Percentiles rank a stretch among this genome's conserved stretches.
Evolutionary conservation across 352 stramenopile species (phyloP).

Genomic region (Halophytophthora polymorphica): DNA sequence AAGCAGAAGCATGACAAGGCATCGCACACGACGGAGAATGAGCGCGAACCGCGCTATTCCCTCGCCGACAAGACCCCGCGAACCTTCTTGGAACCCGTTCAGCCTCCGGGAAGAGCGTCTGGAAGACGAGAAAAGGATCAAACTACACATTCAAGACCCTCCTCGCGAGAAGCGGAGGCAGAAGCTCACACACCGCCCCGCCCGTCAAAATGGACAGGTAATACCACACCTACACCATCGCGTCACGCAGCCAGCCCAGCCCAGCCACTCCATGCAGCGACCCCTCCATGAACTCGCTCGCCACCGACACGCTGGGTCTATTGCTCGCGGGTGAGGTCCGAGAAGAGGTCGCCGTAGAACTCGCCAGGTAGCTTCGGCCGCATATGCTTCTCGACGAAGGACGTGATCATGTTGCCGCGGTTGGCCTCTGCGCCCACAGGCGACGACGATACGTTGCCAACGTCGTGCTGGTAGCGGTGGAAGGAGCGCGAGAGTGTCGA

Average conservation of each 20-base stretch:
- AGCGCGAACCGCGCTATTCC: too few relatives aligned
- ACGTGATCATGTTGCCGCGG: slow-evolving; percentile 64
- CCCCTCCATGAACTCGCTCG: too few relatives aligned
- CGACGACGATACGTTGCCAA: slow-evolving; percentile 60
- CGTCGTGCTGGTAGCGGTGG: slow-evolving; percentile 73
- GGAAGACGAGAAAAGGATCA: not conserved
- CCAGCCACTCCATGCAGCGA: too few relatives aligned
- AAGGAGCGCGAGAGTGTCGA: slow-evolving; percentile 65
- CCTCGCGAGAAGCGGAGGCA: not conserved
- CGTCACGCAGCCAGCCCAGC: too few relatives aligned
- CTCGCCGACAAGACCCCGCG: too few relatives aligned
- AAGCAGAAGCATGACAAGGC: too few relatives aligned
- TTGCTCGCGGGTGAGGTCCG: slow-evolving; percentile 36
- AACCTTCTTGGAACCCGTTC: too few relatives aligned
- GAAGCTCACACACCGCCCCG: not conserved
- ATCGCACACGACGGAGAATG: too few relatives aligned
- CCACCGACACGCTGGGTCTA: not conserved
- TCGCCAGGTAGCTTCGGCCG: slow-evolving; percentile 77
- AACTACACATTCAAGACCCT: not conserved
- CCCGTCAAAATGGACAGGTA: not conserved
- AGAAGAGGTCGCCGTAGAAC: slow-evolving; percentile 84
- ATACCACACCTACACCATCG: not conserved
- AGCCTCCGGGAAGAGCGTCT: too few relatives aligned
- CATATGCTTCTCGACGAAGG: slow-evolving; percentile 80
- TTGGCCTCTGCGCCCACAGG: slow-evolving; percentile 68